Base-by-base conservation (phyloP, 257 asterid genomes). In the Agastache rugosa region DNA sequence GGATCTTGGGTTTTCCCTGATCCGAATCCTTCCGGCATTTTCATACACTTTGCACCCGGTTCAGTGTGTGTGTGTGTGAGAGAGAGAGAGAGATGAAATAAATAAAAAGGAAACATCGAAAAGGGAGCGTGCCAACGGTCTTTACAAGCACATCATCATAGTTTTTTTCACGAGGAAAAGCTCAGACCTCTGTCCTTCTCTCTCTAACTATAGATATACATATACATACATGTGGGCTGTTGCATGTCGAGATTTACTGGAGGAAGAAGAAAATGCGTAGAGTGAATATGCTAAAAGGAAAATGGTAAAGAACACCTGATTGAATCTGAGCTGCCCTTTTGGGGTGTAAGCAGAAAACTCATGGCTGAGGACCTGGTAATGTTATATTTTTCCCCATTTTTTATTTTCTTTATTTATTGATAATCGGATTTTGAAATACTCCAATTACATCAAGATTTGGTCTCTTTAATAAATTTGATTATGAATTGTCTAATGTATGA, bases 281-380 rank as follows among this genome's bases (percentile, higher is more conserved):
- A 74, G 82, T 82, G 91, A 73, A 50, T 70, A 85, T 87, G 83
- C 83, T 68, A 70, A 69, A 72, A 86, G 8, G 83, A 78, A 73
- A 79, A 87, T 88, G 85, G 79, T 73, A 47, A 69, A 72, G 47
- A 61, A 63, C 66, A 17, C 68, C 74, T 83, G 84, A 87, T 77
- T 83, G 76, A 85, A 87, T 80, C 82, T 72, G 76, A 79, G 84
- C 81, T 77, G 54, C 71, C 83, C 44, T 55, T 74, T 83, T 82
- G 72, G 78, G 76, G 70, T 42, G 14, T 34, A 37, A 63, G 34
- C 72, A 25, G 25, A 60, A 55, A 25, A 76, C 22, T 35, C 67
- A 92, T 93, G 98, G 87, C 92, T 6, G 98, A 86, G 68, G 82
- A 80, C 78, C 82, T 78, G 96, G 98, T 87, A 29, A 29, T 35